phyloP scores from a whole-genome alignment of 352 stramenopile genomes.

The Globisporangium nodosum region DNA sequence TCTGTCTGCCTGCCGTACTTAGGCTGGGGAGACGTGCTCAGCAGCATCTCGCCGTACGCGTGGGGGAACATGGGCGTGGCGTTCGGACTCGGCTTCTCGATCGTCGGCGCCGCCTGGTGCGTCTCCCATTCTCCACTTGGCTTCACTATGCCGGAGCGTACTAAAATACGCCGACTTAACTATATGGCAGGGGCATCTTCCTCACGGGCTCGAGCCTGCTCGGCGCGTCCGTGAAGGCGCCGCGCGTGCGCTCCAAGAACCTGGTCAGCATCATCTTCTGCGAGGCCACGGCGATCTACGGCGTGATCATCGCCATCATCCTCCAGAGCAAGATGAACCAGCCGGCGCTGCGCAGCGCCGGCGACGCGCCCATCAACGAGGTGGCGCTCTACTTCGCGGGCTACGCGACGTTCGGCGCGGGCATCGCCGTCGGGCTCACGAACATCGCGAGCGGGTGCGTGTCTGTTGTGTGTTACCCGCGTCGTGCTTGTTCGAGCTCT shows the following conservation, averaged over 20 bases:
- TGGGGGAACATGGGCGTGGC: constrained; percentile 97
- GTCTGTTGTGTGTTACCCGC: background rate
- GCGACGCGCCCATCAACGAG: constrained; percentile 71
- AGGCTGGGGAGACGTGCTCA: constrained; percentile 94
- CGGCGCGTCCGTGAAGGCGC: constrained; percentile 97
- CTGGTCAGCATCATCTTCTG: constrained; percentile 99
- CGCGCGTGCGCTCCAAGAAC: constrained; percentile 98
- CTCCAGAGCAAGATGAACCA: constrained; percentile 95
- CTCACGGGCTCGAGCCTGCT: constrained; percentile 95
- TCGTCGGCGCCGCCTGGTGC: constrained; percentile 95
- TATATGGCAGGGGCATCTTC: constrained; percentile 78
- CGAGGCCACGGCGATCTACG: constrained; percentile 99
- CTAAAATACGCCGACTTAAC: background rate
- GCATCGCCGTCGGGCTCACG: constrained; percentile 96
- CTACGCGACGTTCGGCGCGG: constrained; percentile 97
- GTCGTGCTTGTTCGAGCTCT: background rate
- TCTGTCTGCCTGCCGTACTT: too few relatives aligned
- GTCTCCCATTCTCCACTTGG: constrained; percentile 3
- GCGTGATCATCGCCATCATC: constrained; percentile 99
- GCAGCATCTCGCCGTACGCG: constrained; percentile 98
- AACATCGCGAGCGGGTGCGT: constrained; percentile 94
- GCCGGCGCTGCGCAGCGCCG: constrained; percentile 45
- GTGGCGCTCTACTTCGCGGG: constrained; percentile 92
- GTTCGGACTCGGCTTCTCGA: constrained; percentile 94
- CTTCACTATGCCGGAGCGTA: background rate